Conservation (phyloP, 2,329 filamentous ascomycete species). For the Nemania abortiva region DNA sequence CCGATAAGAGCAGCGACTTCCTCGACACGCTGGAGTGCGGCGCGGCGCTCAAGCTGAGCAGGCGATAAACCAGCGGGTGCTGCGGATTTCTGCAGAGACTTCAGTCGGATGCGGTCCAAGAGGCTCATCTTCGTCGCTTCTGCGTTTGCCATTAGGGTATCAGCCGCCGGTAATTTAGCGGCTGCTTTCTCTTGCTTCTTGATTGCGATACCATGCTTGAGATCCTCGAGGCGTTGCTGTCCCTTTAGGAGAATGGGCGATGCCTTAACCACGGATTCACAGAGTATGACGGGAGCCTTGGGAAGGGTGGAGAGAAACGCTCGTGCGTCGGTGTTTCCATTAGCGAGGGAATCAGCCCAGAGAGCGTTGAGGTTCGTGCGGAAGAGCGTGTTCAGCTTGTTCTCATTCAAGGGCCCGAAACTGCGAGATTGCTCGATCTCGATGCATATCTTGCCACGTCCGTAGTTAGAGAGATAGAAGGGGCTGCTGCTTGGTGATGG, state of each 20-base stretch:
- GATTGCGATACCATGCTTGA: constrained; percentile 71
- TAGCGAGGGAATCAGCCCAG: constrained; percentile 55
- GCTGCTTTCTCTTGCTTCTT: constrained; percentile 61
- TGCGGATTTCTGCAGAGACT: constrained; percentile 69
- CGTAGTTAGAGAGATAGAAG: constrained; percentile 56
- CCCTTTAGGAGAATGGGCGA: constrained; percentile 73
- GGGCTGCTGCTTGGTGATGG: constrained; percentile 41
- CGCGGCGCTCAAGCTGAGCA: constrained; percentile 69
- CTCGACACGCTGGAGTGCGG: constrained; percentile 74
- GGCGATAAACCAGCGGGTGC: constrained; percentile 60
- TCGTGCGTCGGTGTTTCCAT: constrained; percentile 51
- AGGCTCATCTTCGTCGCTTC: constrained; percentile 72
- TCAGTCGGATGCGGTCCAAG: constrained; percentile 80
- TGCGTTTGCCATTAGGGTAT: constrained; percentile 55
- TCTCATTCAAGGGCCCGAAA: constrained; percentile 60
- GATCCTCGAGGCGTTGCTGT: constrained; percentile 74
- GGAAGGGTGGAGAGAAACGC: constrained; percentile 70
- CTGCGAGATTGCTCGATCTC: constrained; percentile 61
- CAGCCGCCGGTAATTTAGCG: constrained; percentile 49
- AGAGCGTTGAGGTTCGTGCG: constrained; percentile 61
- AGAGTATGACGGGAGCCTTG: constrained; percentile 64
- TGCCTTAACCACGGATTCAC: constrained; percentile 64
- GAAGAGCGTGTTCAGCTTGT: constrained; percentile 67
- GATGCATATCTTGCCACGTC: constrained; percentile 65
- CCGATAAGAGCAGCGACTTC: constrained; percentile 76